These are phyloP conservation scores for Erodium moschatum DNA, from an alignment of 441 rosid species.

Conservation along the genomic window DNA sequence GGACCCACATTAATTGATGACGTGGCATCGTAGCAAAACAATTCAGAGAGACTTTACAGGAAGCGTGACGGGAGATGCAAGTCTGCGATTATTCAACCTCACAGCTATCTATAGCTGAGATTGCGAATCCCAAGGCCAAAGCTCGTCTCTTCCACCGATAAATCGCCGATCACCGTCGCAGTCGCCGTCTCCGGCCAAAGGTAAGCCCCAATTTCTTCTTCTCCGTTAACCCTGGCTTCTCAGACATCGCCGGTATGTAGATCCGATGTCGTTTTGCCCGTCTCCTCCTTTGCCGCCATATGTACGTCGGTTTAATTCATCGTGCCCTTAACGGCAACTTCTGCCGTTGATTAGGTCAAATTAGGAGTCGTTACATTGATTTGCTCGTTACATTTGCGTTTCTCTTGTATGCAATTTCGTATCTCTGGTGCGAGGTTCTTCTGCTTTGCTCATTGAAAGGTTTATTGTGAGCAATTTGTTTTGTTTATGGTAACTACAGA, in stretches of 20 bases:
- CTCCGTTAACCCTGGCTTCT: neutral
- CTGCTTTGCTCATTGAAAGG: neutral
- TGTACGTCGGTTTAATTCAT: neutral
- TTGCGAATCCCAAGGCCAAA: neutral
- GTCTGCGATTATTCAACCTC: conserved; percentile 4
- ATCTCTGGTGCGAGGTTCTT: neutral
- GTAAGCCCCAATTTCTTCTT: neutral
- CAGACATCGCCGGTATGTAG: neutral
- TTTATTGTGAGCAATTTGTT: neutral
- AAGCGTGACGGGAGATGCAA: conserved; percentile 8
- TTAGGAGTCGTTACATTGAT: neutral
- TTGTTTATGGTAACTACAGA: neutral
- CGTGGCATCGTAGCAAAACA: neutral
- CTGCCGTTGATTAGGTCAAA: neutral
- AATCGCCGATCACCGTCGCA: neutral
- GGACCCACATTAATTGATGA: neutral
- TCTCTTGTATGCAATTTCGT: neutral
- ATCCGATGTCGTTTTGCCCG: neutral
- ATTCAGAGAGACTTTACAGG: neutral
- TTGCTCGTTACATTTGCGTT: neutral
- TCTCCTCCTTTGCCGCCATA: neutral
- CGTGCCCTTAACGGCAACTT: neutral
- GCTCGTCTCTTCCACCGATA: neutral
- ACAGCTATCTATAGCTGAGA: neutral
- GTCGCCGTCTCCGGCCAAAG: conserved; percentile 4